Evolutionary conservation across 2,329 filamentous ascomycete species (phyloP).

Genomic region (Cladosporium cucumerinum): DNA sequence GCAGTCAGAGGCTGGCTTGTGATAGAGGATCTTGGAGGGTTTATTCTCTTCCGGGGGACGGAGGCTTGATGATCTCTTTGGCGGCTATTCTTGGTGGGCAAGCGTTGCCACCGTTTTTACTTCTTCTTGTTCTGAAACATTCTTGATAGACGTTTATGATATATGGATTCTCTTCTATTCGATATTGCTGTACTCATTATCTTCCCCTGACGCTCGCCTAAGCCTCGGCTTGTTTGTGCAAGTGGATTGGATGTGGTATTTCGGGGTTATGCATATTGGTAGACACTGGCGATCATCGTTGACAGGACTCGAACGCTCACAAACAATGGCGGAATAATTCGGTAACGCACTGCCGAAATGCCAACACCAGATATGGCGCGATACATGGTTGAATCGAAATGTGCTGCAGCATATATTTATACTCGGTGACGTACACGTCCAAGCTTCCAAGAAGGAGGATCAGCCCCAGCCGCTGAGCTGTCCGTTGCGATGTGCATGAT

Average conservation of each 20-base stretch:
- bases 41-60: background rate
- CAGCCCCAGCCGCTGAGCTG: background rate
- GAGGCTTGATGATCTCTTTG: constrained; percentile 11
- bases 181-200: background rate
- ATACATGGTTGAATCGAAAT: too few relatives aligned
- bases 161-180: background rate
- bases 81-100: background rate
- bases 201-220: background rate
- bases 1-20: background rate
- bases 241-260: background rate
- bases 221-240: background rate
- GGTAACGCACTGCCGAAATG: too few relatives aligned
- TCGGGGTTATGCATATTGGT: background rate
- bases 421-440: background rate
- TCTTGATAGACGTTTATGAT: constrained; percentile 10
- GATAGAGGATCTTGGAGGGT: background rate
- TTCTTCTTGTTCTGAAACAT: background rate
- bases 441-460: too few relatives aligned
- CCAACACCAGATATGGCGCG: too few relatives aligned
- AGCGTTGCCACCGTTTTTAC: background rate
- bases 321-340: background rate
- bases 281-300: too few relatives aligned
- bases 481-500: constrained; percentile 6
- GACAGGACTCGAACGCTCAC: background rate
- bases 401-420: too few relatives aligned